A percentile compares a stretch with the other conserved stretches of the same genome.
Conservation (phyloP, 176 grass and related monocot species). For the Triticum turgidum region DNA sequence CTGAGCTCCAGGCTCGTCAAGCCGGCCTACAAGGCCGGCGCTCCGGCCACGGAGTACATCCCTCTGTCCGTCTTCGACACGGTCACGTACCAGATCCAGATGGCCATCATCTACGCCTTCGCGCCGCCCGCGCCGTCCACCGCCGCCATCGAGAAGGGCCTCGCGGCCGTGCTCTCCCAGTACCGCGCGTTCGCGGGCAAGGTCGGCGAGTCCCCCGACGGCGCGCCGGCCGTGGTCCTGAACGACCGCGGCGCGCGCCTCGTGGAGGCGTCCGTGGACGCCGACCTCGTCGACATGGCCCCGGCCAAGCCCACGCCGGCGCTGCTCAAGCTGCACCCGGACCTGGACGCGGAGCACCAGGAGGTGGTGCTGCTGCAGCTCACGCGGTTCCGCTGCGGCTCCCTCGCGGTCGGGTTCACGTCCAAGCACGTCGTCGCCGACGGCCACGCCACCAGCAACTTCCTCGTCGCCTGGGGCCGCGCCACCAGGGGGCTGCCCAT, state of each 20-base stretch:
- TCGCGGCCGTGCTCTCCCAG: constrained; percentile 26
- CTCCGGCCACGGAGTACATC: background rate
- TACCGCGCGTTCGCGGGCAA: constrained; percentile 57
- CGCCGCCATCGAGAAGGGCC: constrained; percentile 43
- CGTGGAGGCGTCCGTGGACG: background rate
- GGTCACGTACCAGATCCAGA: constrained; percentile 44
- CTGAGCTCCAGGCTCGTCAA: background rate
- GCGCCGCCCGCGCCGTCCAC: constrained; percentile 52
- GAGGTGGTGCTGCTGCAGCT: constrained; percentile 22
- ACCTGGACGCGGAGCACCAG: background rate
- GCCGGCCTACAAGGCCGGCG: background rate
- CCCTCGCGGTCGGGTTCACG: constrained; percentile 18
- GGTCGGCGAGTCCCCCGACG: constrained; percentile 34
- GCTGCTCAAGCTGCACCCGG: constrained; percentile 4
- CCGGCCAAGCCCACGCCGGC: constrained; percentile 10
- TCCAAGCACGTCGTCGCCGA: constrained; percentile 12
- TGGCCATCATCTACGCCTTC: constrained; percentile 71
- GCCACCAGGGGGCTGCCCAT: constrained; percentile 14
- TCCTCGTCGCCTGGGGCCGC: background rate
- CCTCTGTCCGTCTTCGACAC: constrained; percentile 66
- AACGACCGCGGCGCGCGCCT: background rate
- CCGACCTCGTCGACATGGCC: background rate
- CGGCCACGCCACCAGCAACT: background rate
- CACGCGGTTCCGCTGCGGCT: constrained; percentile 18
- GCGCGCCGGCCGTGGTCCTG: background rate